phyloP scores from a whole-genome alignment of 2,329 filamentous ascomycete species.

The Tolypocladium endophyticum region DNA sequence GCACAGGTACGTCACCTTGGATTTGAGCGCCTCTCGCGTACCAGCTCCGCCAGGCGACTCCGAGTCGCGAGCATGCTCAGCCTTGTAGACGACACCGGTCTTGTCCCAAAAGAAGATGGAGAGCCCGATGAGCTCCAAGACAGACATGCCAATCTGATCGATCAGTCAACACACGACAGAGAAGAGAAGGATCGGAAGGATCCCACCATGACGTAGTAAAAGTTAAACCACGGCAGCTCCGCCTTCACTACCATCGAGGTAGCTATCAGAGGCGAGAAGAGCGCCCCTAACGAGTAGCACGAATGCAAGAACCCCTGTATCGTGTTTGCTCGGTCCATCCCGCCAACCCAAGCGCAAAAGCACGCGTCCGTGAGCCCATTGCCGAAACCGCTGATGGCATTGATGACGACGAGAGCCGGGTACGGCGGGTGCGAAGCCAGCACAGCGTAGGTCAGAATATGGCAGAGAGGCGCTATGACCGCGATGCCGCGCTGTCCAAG shows the following conservation, averaged over 20 bases:
- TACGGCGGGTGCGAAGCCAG: conserved; percentile 54
- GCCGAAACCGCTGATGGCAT: conserved; percentile 54
- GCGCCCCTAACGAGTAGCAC: conserved; percentile 55
- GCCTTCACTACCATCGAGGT: conserved; percentile 56
- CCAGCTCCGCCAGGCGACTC: conserved; percentile 16
- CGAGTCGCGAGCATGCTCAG: conserved; percentile 17
- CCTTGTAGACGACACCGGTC: conserved; percentile 43
- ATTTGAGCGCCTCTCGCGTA: conserved; percentile 27
- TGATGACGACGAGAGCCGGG: conserved; percentile 51
- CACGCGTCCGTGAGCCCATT: conserved; percentile 50
- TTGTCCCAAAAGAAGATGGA: conserved; percentile 48
- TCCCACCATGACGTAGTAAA: conserved; percentile 61
- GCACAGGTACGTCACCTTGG: conserved; percentile 53
- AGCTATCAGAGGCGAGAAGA: conserved; percentile 53
- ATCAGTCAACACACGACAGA: neutral
- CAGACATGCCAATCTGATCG: conserved; percentile 31
- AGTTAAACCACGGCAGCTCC: conserved; percentile 52
- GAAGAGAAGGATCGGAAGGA: conserved; percentile 2
- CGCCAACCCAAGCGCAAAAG: conserved; percentile 44
- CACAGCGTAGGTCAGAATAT: conserved; percentile 50
- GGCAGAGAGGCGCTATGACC: conserved; percentile 48
- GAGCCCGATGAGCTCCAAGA: conserved; percentile 43
- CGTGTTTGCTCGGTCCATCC: conserved; percentile 58
- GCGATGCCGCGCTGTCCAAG: conserved; percentile 59
- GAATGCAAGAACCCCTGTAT: conserved; percentile 56